These are phyloP conservation scores for Epicoccum nigrum DNA, from an alignment of 2,329 filamentous ascomycete species.

Conservation along the genomic window DNA sequence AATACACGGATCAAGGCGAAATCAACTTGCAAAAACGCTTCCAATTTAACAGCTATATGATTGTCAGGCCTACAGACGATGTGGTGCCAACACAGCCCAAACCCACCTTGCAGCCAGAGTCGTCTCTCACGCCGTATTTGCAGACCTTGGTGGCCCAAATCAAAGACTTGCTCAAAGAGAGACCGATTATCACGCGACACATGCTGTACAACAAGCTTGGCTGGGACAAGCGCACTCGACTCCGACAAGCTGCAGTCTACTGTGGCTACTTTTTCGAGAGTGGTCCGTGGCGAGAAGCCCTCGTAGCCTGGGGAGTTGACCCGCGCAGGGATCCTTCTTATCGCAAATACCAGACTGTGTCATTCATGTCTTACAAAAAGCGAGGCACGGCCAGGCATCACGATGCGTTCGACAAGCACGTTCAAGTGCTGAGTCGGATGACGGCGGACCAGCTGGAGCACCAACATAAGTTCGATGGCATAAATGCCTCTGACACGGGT, in stretches of 20 bases:
- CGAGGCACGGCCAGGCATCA: slow-evolving; percentile 33
- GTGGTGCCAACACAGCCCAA: slow-evolving; percentile 66
- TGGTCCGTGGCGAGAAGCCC: slow-evolving; percentile 88
- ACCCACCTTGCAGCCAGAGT: slow-evolving; percentile 59
- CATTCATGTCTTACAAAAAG: slow-evolving; percentile 43
- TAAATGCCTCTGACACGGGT: slow-evolving; percentile 75
- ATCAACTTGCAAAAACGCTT: slow-evolving; percentile 39
- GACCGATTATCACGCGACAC: slow-evolving; percentile 87
- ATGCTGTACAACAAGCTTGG: slow-evolving; percentile 76
- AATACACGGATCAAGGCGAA: slow-evolving; percentile 55
- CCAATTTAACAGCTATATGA: slow-evolving; percentile 50
- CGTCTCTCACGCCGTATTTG: slow-evolving; percentile 61
- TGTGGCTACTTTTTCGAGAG: slow-evolving; percentile 91
- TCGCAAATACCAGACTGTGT: slow-evolving; percentile 82
- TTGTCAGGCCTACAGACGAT: slow-evolving; percentile 66
- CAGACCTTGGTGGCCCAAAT: slow-evolving; percentile 69
- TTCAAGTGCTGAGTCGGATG: slow-evolving; percentile 31
- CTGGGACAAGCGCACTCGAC: slow-evolving; percentile 57
- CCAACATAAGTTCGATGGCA: slow-evolving; percentile 81
- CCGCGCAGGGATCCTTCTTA: slow-evolving; percentile 78
- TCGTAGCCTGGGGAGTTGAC: slow-evolving; percentile 85
- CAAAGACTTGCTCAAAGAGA: slow-evolving; percentile 68
- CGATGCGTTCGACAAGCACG: slow-evolving; percentile 35
- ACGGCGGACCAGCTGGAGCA: slow-evolving; percentile 31
- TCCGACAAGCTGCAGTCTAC: slow-evolving; percentile 81